Evolutionary conservation across 1,284 basidiomycete species (phyloP).

Genomic region (Agaricales sp.): DNA sequence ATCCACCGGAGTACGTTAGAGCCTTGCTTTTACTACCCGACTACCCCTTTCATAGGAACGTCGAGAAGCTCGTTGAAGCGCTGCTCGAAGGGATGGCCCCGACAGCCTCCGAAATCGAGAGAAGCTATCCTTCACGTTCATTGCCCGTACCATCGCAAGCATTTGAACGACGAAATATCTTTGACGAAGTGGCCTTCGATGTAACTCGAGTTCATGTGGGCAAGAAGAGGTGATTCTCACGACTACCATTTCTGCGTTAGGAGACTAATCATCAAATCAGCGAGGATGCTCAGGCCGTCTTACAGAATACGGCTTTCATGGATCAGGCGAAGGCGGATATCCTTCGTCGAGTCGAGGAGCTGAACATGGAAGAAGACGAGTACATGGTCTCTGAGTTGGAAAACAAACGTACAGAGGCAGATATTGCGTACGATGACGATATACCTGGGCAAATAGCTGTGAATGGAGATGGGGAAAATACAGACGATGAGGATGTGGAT

Average conservation of each 20-base stretch:
- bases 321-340: constrained; percentile 77
- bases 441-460: constrained; percentile 26
- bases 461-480: constrained; percentile 52
- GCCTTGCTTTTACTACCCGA: constrained; percentile 39
- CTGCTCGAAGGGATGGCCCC: constrained; percentile 65
- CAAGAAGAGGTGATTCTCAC: constrained; percentile 47
- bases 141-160: constrained; percentile 19
- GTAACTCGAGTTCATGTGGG: constrained; percentile 56
- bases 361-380: constrained; percentile 58
- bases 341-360: constrained; percentile 62
- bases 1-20: constrained; percentile 42
- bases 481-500: constrained; percentile 33
- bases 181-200: constrained; percentile 53
- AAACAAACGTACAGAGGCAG: constrained; percentile 11
- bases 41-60: constrained; percentile 36
- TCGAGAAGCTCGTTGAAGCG: constrained; percentile 53
- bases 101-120: constrained; percentile 24
- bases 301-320: constrained; percentile 50
- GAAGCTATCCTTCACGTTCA: constrained; percentile 16
- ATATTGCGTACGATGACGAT: constrained; percentile 35
- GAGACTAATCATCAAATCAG: constrained; percentile 22
- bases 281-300: constrained; percentile 30
- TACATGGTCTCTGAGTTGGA: constrained; percentile 37
- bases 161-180: constrained; percentile 55
- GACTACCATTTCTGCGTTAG: constrained; percentile 11